A percentile compares a stretch with the other conserved stretches of the same genome.
Conservation (phyloP, 129 eudicot species). For the Artemisia argyi region DNA sequence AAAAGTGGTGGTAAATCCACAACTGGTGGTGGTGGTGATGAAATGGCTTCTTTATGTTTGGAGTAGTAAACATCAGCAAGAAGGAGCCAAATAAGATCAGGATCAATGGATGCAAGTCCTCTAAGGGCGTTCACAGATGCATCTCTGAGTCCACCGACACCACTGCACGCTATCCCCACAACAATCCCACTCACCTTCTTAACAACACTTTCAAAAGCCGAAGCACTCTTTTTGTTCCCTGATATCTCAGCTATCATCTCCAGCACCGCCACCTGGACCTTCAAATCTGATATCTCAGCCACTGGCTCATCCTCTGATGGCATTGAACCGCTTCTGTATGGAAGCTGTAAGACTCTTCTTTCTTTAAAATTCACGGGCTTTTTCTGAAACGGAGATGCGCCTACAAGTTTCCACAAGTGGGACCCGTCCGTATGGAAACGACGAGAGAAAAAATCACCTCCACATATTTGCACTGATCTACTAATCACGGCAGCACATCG, state of each 20-base stretch:
- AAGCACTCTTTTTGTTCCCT: slow-evolving; percentile 60
- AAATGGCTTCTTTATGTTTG: slow-evolving; percentile 24
- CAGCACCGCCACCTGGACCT: slow-evolving; percentile 78
- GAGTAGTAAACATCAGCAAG: slow-evolving; percentile 82
- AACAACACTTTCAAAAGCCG: slow-evolving; percentile 66
- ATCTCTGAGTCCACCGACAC: slow-evolving; percentile 68
- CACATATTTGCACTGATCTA: slow-evolving; percentile 67
- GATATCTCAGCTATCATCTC: slow-evolving; percentile 83
- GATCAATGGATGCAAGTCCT: slow-evolving; percentile 68
- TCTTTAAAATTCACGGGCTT: slow-evolving; percentile 45
- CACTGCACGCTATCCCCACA: slow-evolving; percentile 47
- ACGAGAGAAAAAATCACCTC: slow-evolving; percentile 96
- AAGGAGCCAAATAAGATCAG: slow-evolving; percentile 87
- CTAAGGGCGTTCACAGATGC: slow-evolving; percentile 65
- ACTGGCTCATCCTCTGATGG: slow-evolving; percentile 40
- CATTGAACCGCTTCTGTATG: slow-evolving; percentile 51
- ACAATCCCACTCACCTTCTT: slow-evolving; percentile 77
- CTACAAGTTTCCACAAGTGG: slow-evolving; percentile 80
- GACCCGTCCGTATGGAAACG: slow-evolving; percentile 76
- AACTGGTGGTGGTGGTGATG: slow-evolving; percentile 39
- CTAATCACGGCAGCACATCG: slow-evolving; percentile 62
- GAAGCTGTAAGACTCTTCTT: slow-evolving; percentile 57
- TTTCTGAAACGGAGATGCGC: slow-evolving; percentile 65
- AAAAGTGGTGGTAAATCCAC: slow-evolving; percentile 46
- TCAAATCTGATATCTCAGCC: slow-evolving; percentile 69